Evolutionary conservation across 1,284 basidiomycete genomes (phyloP), one percentile per base, ranked within the genome.

Genomic region (Paramarasmius palmivorus): DNA sequence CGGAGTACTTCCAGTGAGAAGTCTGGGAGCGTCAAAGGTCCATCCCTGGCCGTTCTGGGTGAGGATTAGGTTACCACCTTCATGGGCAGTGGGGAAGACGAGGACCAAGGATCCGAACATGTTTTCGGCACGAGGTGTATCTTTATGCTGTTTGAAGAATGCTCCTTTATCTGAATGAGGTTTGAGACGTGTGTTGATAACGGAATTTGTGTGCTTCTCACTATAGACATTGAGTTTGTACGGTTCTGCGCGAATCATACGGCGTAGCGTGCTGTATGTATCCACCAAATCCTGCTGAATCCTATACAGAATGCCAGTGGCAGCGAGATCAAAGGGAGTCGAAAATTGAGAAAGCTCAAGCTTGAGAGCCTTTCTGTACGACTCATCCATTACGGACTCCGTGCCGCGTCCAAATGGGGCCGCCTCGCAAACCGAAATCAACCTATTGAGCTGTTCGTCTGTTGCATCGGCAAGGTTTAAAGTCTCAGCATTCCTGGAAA

Each of bases 21-120:
- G 57, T 4, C 54, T 9, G 1, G 62, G 61, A 3, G 70, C 67
- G 56, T 76, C 68, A 57, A 77, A 70, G 1, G 36, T 53, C 63
- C 64, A 71, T 51, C 73, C 69, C 12, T 66, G 26, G 12, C 50
- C 60, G 10, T 57, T 54, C 42, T 75, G 66, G 26, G 68, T 66
- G 3, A 78, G 63, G 15, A 68, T 36, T 4, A 79, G 64, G 2
- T 58, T 53, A 1, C 75, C 76, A 7, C 77, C 76, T 55, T 71
- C 65, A 52, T 79, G 73, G 0, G 59, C 15, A 0, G 74, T 74
- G n/a, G 73, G 73, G 55, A 69, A 69, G 7, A 75, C 65, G 41
- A 78, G 52, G 17, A 79, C 71, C 12, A 78, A 72, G 2, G 77
- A 78, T n/a, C 71, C 76, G 47, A 78, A 73, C 75, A 75, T 77